Base-by-base conservation (phyloP, 768 basidiomycete genomes). In the Leccinum imitatum region DNA sequence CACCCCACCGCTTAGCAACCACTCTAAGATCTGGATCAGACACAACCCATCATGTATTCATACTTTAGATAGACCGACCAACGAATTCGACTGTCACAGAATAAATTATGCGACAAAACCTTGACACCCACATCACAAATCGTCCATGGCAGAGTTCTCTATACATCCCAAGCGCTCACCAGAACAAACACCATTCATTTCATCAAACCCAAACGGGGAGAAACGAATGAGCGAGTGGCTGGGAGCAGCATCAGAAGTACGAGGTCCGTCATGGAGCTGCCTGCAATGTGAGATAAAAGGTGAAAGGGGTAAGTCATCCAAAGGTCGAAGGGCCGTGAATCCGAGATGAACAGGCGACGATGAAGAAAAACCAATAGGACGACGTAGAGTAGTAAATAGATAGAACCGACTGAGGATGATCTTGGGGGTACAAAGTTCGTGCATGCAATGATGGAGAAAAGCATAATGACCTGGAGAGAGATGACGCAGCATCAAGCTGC, bases 181-280 rank as follows among this genome's bases (percentile, higher is more conserved):
- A 67, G 65, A 55, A n/a, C 70, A 67, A 54, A 59, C 61, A 65
- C 57, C 66, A 64, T 53, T 58, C 69, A 70, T 71, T 78, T 81
- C 81, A 65, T 82, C 81, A 71, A 69, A 79, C 81, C 80, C 74
- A 64, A 41, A 54, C 64, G 75, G 78, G 79, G 78, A 80, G 80
- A 82, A 78, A 80, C 76, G 61, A 67, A 64, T 33, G 54, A 59
- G 59, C 46, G 37, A 21, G 50, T 51, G 53, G 44, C 57, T 59
- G 63, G 68, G 70, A 66, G 65, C 65, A 62, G 65, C 65, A 66
- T 66, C 61, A 54, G 53, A 68, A 60, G 52, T 58, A 68, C 60
- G 57, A 55, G 55, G 54, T 53, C 23, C 55, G 37, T 50, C 48
- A 58, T 52, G 63, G 59, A 48, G 17, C 57, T 13, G 52, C 47